A percentile compares a stretch with the other conserved stretches of the same genome.
Conservation (phyloP, 192 early-diverging fungal species). For the Phlyctochytrium bullatum region DNA sequence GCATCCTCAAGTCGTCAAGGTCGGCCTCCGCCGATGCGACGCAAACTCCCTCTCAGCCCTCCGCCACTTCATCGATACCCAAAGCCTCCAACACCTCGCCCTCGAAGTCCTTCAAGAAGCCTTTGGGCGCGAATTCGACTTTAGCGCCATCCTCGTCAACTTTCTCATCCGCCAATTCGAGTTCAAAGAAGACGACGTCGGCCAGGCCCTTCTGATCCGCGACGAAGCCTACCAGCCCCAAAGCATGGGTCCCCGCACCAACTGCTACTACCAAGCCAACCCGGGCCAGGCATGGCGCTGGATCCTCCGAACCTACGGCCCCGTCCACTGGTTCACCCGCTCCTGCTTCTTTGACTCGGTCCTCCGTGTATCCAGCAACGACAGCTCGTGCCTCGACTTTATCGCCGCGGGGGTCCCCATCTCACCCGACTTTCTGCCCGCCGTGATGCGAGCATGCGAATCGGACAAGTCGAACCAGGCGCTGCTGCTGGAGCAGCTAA, state of each 20-base stretch:
- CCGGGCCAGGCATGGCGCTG: neutral
- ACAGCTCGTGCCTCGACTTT: neutral
- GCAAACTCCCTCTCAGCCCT: neutral
- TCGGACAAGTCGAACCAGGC: neutral
- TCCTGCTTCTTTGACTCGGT: neutral
- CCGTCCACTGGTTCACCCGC: neutral
- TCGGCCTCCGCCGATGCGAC: neutral
- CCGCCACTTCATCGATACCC: neutral
- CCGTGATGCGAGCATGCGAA: neutral
- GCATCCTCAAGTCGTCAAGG: neutral
- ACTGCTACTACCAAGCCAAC: neutral
- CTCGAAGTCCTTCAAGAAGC: neutral
- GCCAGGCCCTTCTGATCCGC: neutral
- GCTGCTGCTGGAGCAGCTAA: neutral
- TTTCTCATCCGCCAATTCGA: neutral
- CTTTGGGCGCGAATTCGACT: neutral
- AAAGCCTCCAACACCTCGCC: neutral
- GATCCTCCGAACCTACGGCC: slow-evolving; percentile 5
- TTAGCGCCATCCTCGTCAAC: neutral
- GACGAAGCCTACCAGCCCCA: neutral
- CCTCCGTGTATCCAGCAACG: neutral
- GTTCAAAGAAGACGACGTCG: neutral
- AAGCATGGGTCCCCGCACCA: neutral
- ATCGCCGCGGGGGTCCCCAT: neutral
- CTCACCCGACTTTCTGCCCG: neutral